Evolutionary conservation across 2,329 filamentous ascomycete genomes (phyloP).

Genomic region (Epicoccum sorghinum): DNA sequence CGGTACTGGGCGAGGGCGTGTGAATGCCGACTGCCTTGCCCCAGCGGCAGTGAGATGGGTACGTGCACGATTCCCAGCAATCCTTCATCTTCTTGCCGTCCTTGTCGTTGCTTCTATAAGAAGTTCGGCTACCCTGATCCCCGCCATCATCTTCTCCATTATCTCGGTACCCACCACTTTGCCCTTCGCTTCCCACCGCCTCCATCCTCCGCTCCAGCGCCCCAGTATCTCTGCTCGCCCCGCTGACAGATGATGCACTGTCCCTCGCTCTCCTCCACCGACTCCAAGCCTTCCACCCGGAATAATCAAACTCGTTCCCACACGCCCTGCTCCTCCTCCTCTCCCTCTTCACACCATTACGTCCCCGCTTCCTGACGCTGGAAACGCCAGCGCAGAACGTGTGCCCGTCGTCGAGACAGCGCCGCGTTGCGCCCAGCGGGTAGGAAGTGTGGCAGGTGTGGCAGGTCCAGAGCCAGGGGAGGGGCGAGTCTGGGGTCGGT

Average conservation of each 20-base stretch:
- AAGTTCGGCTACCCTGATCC: too few species aligned
- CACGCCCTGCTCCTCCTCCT: conserved; percentile 51
- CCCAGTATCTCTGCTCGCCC: too few species aligned
- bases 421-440: conserved; percentile 56
- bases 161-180: too few species aligned
- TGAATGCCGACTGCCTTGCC: conserved; percentile 38
- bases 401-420: conserved; percentile 62
- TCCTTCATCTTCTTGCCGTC: conserved; percentile 33
- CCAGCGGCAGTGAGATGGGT: conserved; percentile 54
- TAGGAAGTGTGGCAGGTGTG: conserved; percentile 58
- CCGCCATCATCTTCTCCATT: too few species aligned
- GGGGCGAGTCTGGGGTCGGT: conserved; percentile 36
- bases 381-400: conserved; percentile 59
- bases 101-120: too few species aligned
- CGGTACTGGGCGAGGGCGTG: conserved; percentile 20
- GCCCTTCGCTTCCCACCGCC: too few species aligned
- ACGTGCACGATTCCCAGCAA: conserved; percentile 55
- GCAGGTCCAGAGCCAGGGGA: conserved; percentile 61
- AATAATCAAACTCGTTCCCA: conserved; percentile 59
- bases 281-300: conserved; percentile 57
- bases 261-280: conserved; percentile 45
- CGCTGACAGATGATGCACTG: too few species aligned
- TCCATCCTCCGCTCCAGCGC: too few species aligned
- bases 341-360: conserved; percentile 5
- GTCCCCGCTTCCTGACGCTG: conserved; percentile 43